A percentile compares a stretch with the other conserved stretches of the same genome.
phyloP scores from a whole-genome alignment of 2,329 filamentous ascomycete species.

The Didymella lethalis region DNA sequence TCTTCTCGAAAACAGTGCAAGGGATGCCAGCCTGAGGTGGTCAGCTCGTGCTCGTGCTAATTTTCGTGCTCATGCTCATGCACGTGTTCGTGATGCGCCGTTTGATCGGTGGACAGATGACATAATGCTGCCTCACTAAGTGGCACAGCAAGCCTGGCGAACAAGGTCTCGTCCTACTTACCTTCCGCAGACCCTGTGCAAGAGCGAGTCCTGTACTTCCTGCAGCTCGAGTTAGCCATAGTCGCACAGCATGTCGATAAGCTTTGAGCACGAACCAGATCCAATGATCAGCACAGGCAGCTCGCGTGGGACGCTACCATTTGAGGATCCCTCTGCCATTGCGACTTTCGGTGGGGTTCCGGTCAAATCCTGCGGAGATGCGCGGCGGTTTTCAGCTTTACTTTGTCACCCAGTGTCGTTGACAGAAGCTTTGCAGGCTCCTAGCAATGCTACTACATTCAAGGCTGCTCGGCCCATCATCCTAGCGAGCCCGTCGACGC shows the following conservation, averaged over 20 bases:
- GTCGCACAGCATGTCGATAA: slow-evolving; percentile 4
- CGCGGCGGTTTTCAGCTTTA: neutral
- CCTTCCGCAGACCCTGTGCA: slow-evolving; percentile 48
- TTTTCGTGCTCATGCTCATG: slow-evolving; percentile 7
- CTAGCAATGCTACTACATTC: neutral
- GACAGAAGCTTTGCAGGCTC: slow-evolving; percentile 15
- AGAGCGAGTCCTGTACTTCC: slow-evolving; percentile 48
- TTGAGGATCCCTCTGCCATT: slow-evolving; percentile 10
- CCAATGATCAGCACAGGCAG: slow-evolving; percentile 45
- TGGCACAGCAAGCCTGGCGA: neutral
- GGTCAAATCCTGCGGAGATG: neutral
- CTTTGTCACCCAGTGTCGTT: slow-evolving; percentile 3
- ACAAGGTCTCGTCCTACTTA: slow-evolving; percentile 26
- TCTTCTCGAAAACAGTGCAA: slow-evolving; percentile 66
- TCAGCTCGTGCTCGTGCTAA: slow-evolving; percentile 13
- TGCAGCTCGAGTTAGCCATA: slow-evolving; percentile 30
- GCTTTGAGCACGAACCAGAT: slow-evolving; percentile 35
- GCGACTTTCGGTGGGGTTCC: neutral
- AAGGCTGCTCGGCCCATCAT: slow-evolving; percentile 6
- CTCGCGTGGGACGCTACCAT: neutral
- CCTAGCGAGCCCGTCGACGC: slow-evolving; percentile 4
- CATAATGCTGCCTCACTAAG: slow-evolving; percentile 10
- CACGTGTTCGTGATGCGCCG: neutral
- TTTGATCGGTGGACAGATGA: slow-evolving; percentile 5
- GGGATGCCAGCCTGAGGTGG: slow-evolving; percentile 40